phyloP scores from a whole-genome alignment of 768 basidiomycete species.

The Coprinellus aureogranulatus region DNA sequence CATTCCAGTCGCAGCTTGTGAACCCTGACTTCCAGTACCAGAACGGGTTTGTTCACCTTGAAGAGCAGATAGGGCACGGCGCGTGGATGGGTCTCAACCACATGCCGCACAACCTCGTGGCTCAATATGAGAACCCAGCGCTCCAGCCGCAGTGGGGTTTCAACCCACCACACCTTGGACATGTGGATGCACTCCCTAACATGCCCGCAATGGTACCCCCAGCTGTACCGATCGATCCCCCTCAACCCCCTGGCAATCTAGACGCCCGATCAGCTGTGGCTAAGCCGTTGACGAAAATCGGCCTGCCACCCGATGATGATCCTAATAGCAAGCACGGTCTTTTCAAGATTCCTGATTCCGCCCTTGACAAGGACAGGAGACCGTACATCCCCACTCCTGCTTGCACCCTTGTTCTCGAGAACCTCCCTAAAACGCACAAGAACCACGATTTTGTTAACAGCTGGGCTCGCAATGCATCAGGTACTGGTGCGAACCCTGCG shows the following conservation, averaged over 20 bases:
- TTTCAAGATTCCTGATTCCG: conserved; percentile 30
- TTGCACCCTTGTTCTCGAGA: conserved; percentile 56
- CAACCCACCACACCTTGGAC: too few species aligned
- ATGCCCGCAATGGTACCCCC: too few species aligned
- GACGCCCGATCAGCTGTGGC: conserved; percentile 3
- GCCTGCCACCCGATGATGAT: conserved; percentile 46
- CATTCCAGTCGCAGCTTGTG: too few species aligned
- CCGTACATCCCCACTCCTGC: conserved; percentile 45
- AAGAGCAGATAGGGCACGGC: too few species aligned
- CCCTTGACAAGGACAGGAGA: conserved; percentile 10
- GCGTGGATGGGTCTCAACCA: too few species aligned
- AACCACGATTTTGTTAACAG: conserved; percentile 37
- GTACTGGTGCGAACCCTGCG: conserved; percentile 33
- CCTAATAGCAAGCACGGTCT: conserved; percentile 46
- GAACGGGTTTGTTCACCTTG: too few species aligned
- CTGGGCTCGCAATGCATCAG: conserved; percentile 45
- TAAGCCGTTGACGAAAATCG: conserved; percentile 30
- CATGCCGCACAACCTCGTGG: too few species aligned
- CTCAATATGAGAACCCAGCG: too few species aligned
- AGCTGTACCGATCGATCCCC: too few species aligned
- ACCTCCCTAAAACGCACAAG: conserved; percentile 49
- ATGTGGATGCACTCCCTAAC: too few species aligned
- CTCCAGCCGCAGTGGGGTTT: too few species aligned
- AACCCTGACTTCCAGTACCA: too few species aligned
- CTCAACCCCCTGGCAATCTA: background rate